Evolutionary conservation across 495 filamentous ascomycete genomes (phyloP), one percentile per base, ranked within the genome.

Genomic region (Xylaria grammica): DNA sequence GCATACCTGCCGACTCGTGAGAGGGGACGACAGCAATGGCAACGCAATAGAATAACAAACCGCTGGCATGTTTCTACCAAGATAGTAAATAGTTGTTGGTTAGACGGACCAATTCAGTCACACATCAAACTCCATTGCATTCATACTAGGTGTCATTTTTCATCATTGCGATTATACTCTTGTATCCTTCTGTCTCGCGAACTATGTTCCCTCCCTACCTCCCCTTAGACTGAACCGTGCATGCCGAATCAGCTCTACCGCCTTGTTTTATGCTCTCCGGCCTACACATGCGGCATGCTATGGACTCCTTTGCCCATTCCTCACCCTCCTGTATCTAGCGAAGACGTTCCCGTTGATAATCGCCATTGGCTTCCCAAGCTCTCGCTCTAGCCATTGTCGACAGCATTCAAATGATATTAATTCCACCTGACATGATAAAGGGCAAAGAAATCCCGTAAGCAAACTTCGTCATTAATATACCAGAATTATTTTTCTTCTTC

Each of bases 391-490:
- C 26, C 34, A n/a, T 42, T 11, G 27, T 51, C 19, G 20, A 62
- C 19, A 53, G 49, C 59, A 62, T 62, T 32, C 36, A 52, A 30
- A 46, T 62, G 20, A 42, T 53, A 53, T 62, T 45, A 62, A 53
- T 53, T 13, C 50, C 60, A 53, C 60, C 48, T 27, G 40, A 55
- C 50, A 55, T 38, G 32, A 19, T 13, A 27, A 27, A 34, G 50
- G 36, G n/a, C 19, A 26, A 46, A 24, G 59, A 30, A 45, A 45
- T 36, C 50, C 29, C 46, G 9, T 48, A 55, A 40, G 20, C 40
- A 63, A 55, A 17, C 60, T 63, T 63, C 51, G 22, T 63, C 51
- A 55, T 63, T 63, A 62, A 53, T 49, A 62, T 62, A 62, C 49
- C 48, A 62, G 51, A 63, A 63, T 53, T 63, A 63, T 63, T 45